phyloP scores from a whole-genome alignment of 2,329 filamentous ascomycete genomes.

The Monilinia fructicola region DNA sequence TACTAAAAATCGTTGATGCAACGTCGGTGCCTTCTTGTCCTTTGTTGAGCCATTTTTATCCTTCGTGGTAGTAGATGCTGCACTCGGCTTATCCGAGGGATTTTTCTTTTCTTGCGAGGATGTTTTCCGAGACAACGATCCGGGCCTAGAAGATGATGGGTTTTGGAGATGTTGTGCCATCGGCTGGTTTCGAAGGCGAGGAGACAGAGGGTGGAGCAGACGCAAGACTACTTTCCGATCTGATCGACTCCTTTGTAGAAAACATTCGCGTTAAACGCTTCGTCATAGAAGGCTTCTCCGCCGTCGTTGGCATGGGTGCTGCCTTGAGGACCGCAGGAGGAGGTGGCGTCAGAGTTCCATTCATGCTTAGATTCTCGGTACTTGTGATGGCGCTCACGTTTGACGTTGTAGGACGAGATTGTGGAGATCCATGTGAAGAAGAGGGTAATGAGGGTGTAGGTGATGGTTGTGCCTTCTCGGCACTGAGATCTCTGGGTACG shows the following conservation, averaged over 20 bases:
- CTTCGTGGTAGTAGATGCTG: conserved; percentile 33
- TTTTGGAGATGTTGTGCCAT: conserved; percentile 31
- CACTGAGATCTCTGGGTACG: conserved; percentile 30
- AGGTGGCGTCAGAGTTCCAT: conserved; percentile 38
- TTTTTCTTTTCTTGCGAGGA: conserved; percentile 46
- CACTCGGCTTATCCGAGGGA: conserved; percentile 31
- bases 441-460: conserved; percentile 35
- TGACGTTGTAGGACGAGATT: conserved; percentile 30
- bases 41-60: conserved; percentile 27
- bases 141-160: conserved; percentile 40
- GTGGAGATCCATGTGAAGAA: conserved; percentile 34
- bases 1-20: conserved; percentile 51
- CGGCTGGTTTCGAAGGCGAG: conserved; percentile 36
- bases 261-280: conserved; percentile 66
- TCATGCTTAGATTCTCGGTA: conserved; percentile 36
- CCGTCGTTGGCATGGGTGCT: conserved; percentile 27
- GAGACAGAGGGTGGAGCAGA: conserved; percentile 39
- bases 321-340: conserved; percentile 34
- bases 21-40: conserved; percentile 36
- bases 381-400: conserved; percentile 35
- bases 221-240: conserved; percentile 33
- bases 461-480: conserved; percentile 33
- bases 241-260: conserved; percentile 54
- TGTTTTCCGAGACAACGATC: conserved; percentile 47
- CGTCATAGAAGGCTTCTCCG: conserved; percentile 61